Base-by-base conservation (phyloP, 2,329 filamentous ascomycete genomes). In the Talaromyces islandicus region DNA sequence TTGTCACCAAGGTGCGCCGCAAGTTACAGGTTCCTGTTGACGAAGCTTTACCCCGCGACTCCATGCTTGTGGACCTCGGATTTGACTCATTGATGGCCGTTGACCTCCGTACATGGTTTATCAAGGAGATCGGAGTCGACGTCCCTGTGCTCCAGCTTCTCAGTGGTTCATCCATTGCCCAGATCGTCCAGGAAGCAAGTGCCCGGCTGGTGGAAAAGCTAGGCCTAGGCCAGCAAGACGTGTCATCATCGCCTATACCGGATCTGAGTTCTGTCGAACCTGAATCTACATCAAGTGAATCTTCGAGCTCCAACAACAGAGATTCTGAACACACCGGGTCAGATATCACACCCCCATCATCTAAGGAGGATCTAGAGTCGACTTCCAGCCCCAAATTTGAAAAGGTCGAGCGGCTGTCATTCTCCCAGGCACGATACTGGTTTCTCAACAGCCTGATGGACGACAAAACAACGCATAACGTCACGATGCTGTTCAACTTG, bases 51-150 rank as follows among this genome's bases (percentile, higher is more conserved):
- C 11, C 11, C 10, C 10, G 35, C 17, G 29, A 29, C 25, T 27
- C 21, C n/a, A 7, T 29, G 27, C 51, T 29, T 9, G 29, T 54
- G 12, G 27, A 30, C 6, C 27, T 54, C 24, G 51, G 51, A n/a
- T 14, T 54, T 32, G 51, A 54, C 7, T 54, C 51, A 2, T n/a
- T 54, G 24, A 29, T 54, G 51, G 51, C 51, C 4, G 57, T 59
- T 17, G 57, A 59, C 21, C n/a, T 32, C 1, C 48, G 46, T 11
- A 21, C 57, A 11, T 83, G 80, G 80, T 79, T 82, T 63, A 48
- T 77, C 24, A 80, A 80, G 58, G 69, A 78, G 43, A 43, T 81
- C 0, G 62, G 75, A 0, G 67, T 76, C 0, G 76, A 81, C 55
- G 71, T 82, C 1, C 77, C 78, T 0, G 73, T 81, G 4, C 69